A percentile compares a stretch with the other conserved stretches of the same genome.
Conservation (phyloP, 2,329 filamentous ascomycete genomes). For the Phoma sp. region DNA sequence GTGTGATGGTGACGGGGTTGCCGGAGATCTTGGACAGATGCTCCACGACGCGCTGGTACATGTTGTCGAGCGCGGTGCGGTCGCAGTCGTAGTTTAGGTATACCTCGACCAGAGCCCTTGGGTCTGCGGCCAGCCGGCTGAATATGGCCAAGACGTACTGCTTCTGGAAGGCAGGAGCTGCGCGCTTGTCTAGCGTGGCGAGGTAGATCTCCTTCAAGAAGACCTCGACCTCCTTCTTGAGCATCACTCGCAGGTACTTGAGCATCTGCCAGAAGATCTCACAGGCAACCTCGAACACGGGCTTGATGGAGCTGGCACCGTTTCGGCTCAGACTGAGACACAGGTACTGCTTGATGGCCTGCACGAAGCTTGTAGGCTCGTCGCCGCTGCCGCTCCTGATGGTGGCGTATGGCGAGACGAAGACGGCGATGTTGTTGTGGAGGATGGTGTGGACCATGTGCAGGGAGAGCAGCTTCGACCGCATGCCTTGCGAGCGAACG, state of each 20-base stretch:
- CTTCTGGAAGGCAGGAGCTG: slow-evolving; percentile 88
- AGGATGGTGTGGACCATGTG: slow-evolving; percentile 95
- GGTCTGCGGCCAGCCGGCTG: slow-evolving; percentile 83
- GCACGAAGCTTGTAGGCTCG: slow-evolving; percentile 86
- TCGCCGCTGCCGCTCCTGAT: slow-evolving; percentile 91
- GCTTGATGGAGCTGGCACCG: slow-evolving; percentile 88
- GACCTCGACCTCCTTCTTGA: slow-evolving; percentile 99
- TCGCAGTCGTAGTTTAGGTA: slow-evolving; percentile 99
- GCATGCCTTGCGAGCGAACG: slow-evolving; percentile 92
- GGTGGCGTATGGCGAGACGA: slow-evolving; percentile 88
- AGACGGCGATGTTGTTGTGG: slow-evolving; percentile 91
- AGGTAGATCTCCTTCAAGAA: slow-evolving; percentile 98
- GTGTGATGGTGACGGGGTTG: slow-evolving; percentile 75
- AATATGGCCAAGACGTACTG: slow-evolving; percentile 88
- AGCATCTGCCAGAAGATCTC: slow-evolving; percentile 99
- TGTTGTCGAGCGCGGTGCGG: slow-evolving; percentile 88
- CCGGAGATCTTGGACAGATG: slow-evolving; percentile 89
- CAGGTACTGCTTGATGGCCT: slow-evolving; percentile 95
- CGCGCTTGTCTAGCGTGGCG: slow-evolving; percentile 85
- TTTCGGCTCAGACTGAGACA: slow-evolving; percentile 95
- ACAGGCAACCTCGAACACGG: slow-evolving; percentile 92
- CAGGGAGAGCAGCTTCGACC: slow-evolving; percentile 92
- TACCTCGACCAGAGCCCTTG: slow-evolving; percentile 87
- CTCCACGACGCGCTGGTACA: slow-evolving; percentile 93
- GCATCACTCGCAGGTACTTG: slow-evolving; percentile 88